phyloP scores from a whole-genome alignment of 2,329 filamentous ascomycete species.

The Magnaporthiopsis rhizophila region DNA sequence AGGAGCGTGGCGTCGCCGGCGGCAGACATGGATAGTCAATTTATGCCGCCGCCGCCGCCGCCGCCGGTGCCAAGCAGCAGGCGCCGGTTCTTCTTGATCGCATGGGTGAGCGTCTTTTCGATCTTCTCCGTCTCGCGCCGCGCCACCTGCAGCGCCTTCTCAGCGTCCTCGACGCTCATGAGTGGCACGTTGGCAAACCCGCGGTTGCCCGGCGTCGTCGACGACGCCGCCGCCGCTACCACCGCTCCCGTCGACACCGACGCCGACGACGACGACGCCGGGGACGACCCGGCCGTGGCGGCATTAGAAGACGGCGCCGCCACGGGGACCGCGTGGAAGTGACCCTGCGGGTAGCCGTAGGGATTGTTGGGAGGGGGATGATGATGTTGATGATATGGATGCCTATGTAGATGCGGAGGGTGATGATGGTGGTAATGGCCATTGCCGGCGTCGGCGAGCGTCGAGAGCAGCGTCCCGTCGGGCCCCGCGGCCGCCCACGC shows the following conservation, averaged over 20 bases:
- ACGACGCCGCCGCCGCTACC: no score
- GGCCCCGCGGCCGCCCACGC: not conserved
- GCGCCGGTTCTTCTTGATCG: constrained; percentile 53
- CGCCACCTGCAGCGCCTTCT: constrained; percentile 42
- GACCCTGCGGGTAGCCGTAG: no score
- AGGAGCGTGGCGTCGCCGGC: not conserved
- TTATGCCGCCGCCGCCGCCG: not conserved
- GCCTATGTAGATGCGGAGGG: not conserved
- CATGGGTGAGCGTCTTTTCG: constrained; percentile 51
- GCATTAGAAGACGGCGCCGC: constrained; percentile 5
- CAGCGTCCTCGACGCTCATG: constrained; percentile 56
- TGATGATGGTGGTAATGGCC: constrained; percentile 3
- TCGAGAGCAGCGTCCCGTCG: constrained; percentile 3
- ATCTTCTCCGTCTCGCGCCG: constrained; percentile 53
- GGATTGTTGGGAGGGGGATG: no score
- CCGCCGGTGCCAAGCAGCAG: constrained; percentile 29
- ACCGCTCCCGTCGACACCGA: not conserved
- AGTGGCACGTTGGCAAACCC: constrained; percentile 42
- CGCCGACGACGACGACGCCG: constrained; percentile 3
- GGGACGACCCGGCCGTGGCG: constrained; percentile 7
- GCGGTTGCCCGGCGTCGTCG: constrained; percentile 15
- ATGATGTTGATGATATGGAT: no score
- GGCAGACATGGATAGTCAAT: constrained; percentile 7
- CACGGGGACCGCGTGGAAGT: not conserved
- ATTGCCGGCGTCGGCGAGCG: constrained; percentile 2